Base-by-base conservation (phyloP, 345 rosid species). In the Camelina laxa region DNA sequence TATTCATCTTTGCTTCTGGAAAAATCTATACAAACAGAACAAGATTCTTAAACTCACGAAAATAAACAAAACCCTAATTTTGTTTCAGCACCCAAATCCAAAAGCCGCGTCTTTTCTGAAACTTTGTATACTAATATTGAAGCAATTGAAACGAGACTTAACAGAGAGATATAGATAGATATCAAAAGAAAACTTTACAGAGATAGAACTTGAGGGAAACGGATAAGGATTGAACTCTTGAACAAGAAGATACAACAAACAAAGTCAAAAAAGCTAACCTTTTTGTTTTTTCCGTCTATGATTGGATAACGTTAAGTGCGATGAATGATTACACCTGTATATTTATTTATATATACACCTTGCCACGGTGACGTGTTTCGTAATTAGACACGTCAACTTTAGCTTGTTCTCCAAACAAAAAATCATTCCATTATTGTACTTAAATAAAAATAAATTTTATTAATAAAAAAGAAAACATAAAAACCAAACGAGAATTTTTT, bases 1-100 rank as follows among this genome's bases (percentile, higher is more conserved):
- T 88, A 16, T 76, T 53, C 96, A 90, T 86, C 60, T 47, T 81
- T 50, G 15, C n/a, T 56, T 59, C 33, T 35, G 58, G 5, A 27
- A 22, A 27, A 60, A 71, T 39, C 12, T 15, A 33, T 5, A 31
- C 17, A 27, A n/a, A n/a, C n/a, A n/a, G n/a, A n/a, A n/a, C n/a
- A n/a, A n/a, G n/a, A n/a, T n/a, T n/a, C n/a, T n/a, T n/a, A n/a
- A n/a, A n/a, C n/a, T n/a, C n/a, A n/a, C n/a, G n/a, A n/a, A n/a
- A n/a, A n/a, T n/a, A n/a, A n/a, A n/a, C n/a, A n/a, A n/a, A 67
- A 20, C 74, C 45, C 68, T 67, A 47, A 31, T 45, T 17, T 11
- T 17, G 7, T 51, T 13, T 6, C 55, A 14, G 4, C 20, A 48
- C 41, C 51, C 39, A 42, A 73, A 33, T 45, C 58, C 3, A 45